Evolutionary conservation across 768 basidiomycete species (phyloP).

Genomic region (Podaxis mareebaensis): DNA sequence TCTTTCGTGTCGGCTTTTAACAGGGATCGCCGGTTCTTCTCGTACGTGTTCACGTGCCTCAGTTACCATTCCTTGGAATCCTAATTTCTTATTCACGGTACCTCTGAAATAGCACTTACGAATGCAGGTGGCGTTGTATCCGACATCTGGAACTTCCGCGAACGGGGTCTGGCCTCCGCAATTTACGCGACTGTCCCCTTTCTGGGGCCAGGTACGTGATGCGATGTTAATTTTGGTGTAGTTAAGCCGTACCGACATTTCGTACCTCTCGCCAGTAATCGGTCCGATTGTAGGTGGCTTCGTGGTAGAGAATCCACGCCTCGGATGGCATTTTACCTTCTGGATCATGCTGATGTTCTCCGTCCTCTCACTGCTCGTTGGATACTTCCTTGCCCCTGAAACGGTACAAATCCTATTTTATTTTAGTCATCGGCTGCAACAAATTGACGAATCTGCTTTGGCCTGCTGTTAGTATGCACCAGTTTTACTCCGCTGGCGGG

Average conservation of each 20-base stretch:
- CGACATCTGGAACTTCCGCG: conserved; percentile 59
- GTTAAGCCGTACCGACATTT: background rate
- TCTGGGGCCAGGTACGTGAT: conserved; percentile 49
- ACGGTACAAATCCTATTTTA: conserved; percentile 39
- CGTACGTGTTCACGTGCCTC: conserved; percentile 34
- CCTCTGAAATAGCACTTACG: conserved; percentile 44
- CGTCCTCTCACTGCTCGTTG: conserved; percentile 41
- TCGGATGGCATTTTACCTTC: conserved; percentile 66
- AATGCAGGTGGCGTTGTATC: conserved; percentile 59
- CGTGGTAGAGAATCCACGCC: conserved; percentile 44
- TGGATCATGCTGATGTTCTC: conserved; percentile 65
- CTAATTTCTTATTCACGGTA: conserved; percentile 4
- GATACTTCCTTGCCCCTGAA: conserved; percentile 54
- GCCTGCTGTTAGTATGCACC: conserved; percentile 52
- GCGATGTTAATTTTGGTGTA: background rate
- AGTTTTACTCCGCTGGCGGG: conserved; percentile 56
- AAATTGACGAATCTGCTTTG: background rate
- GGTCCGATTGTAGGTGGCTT: conserved; percentile 72
- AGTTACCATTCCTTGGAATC: conserved; percentile 6
- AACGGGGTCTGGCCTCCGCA: conserved; percentile 59
- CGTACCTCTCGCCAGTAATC: conserved; percentile 39
- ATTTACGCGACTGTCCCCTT: conserved; percentile 61
- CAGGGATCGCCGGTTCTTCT: conserved; percentile 59
- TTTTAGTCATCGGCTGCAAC: background rate
- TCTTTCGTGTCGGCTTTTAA: conserved; percentile 52